Conservation (phyloP, 306 rosid genomes). For the Quercus dentata region DNA sequence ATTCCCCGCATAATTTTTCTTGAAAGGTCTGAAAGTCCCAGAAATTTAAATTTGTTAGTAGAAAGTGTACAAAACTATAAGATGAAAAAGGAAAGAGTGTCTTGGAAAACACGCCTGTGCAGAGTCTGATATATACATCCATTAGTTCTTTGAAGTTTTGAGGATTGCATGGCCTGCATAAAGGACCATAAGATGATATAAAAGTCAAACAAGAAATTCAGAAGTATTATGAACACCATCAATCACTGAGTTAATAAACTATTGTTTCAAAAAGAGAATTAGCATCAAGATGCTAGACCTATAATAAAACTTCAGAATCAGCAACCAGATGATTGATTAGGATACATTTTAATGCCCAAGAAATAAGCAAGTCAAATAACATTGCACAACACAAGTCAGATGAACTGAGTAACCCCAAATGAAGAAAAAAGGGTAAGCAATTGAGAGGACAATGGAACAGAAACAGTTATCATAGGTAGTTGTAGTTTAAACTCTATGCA, state of each 20-base stretch:
- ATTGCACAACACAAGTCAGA: too few species aligned
- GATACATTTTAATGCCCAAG: neutral
- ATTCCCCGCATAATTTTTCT: conserved; percentile 84
- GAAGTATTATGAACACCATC: neutral
- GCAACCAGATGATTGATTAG: conserved; percentile 1
- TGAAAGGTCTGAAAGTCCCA: conserved; percentile 60
- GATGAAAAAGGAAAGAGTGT: neutral
- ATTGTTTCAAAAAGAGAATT: neutral
- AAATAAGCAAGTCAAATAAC: too few species aligned
- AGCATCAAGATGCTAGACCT: neutral
- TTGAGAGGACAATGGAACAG: neutral
- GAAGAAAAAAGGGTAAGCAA: neutral
- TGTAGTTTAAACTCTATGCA: neutral
- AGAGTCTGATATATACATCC: conserved; percentile 74
- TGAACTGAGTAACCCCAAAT: too few species aligned
- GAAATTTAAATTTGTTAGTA: conserved; percentile 6
- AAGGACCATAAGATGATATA: conserved; percentile 18
- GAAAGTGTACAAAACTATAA: conserved; percentile 1
- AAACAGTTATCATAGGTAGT: neutral
- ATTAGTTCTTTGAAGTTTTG: conserved; percentile 47
- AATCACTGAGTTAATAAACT: neutral
- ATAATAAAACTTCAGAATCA: neutral
- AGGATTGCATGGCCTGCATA: conserved; percentile 75
- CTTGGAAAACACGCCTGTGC: conserved; percentile 64
- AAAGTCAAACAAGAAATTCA: neutral